Conservation (phyloP, 2,329 filamentous ascomycete genomes). For the Pseudocercospora eumusae region DNA sequence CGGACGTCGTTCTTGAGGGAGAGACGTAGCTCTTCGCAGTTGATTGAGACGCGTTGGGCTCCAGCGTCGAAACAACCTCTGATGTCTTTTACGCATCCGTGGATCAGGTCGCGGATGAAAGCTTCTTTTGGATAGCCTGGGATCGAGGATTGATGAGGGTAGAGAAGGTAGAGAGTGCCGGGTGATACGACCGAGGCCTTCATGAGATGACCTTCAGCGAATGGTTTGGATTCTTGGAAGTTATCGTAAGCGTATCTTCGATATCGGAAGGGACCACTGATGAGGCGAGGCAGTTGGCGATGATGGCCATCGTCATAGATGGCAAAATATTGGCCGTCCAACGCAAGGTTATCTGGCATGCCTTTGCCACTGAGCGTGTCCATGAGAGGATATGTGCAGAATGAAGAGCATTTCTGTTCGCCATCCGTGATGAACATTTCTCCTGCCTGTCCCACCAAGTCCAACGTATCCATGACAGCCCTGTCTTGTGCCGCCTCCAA, state of each 20-base stretch:
- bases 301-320: slow-evolving; percentile 8
- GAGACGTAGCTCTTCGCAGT: background rate
- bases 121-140: slow-evolving; percentile 7
- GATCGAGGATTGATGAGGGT: slow-evolving; percentile 3
- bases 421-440: slow-evolving; percentile 7
- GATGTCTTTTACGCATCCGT: slow-evolving; percentile 8
- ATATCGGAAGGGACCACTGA: slow-evolving; percentile 9
- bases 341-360: background rate
- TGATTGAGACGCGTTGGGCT: slow-evolving; percentile 1
- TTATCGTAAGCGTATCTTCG: slow-evolving; percentile 13
- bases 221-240: slow-evolving; percentile 5
- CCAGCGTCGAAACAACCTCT: slow-evolving; percentile 11
- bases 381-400: slow-evolving; percentile 8
- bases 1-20: slow-evolving; percentile 6
- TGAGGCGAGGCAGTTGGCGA: slow-evolving; percentile 3
- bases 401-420: slow-evolving; percentile 3
- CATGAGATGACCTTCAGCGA: slow-evolving; percentile 2
- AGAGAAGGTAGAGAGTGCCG: slow-evolving; percentile 9
- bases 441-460: background rate
- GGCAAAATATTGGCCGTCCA: slow-evolving; percentile 1
- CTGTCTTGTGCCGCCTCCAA: slow-evolving; percentile 10
- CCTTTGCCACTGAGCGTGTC: slow-evolving; percentile 5
- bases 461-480: slow-evolving; percentile 4
- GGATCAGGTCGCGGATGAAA: slow-evolving; percentile 4
- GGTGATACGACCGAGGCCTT: slow-evolving; percentile 9